Conservation (phyloP, 306 rosid species). For the Albizia julibrissin region DNA sequence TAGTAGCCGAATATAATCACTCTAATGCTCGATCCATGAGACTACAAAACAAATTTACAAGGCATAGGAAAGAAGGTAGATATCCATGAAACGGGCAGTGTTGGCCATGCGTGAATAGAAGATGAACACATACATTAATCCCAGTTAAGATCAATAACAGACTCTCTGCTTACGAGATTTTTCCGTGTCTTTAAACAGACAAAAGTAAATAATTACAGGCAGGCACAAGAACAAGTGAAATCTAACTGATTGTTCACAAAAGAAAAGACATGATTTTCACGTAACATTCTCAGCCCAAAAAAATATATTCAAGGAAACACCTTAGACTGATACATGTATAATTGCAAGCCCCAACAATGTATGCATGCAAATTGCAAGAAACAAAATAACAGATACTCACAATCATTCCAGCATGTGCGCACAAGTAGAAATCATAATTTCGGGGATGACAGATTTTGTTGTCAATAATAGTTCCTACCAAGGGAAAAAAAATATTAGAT, state of each 20-base stretch:
- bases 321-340: background rate
- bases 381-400: slow-evolving; percentile 47
- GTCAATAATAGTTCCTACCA: slow-evolving; percentile 83
- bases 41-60: background rate
- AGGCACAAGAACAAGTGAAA: background rate
- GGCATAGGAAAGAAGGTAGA: background rate
- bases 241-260: background rate
- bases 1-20: background rate
- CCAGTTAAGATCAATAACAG: background rate
- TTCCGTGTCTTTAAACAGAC: background rate
- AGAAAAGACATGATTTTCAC: background rate
- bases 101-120: background rate
- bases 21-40: no score
- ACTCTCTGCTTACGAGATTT: background rate
- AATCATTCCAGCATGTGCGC: slow-evolving; percentile 99
- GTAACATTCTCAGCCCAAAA: no score
- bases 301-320: background rate
- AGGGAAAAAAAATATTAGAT: background rate
- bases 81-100: background rate
- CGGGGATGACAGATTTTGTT: slow-evolving; percentile 89
- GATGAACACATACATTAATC: background rate
- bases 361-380: background rate
- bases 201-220: background rate
- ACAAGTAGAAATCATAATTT: slow-evolving; percentile 89
- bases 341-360: background rate